Evolutionary conservation across 148 eudicot genomes (phyloP).

Genomic region (Rheum nobile): DNA sequence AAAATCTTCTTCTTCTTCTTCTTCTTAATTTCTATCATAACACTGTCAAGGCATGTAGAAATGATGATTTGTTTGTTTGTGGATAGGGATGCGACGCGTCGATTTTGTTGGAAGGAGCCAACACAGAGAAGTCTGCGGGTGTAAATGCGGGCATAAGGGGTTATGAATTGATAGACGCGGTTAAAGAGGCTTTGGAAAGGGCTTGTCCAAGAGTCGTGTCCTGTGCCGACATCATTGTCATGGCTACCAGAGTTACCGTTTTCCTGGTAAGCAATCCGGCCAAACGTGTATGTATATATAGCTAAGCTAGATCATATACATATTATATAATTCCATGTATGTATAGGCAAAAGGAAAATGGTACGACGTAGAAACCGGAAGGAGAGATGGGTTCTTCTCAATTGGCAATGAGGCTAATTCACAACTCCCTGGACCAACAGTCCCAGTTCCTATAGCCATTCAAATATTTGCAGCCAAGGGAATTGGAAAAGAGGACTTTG

Average conservation of each 20-base stretch:
- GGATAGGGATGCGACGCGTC: constrained; percentile 51
- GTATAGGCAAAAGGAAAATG: constrained; percentile 32
- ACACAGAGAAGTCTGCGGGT: neutral
- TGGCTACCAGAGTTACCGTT: neutral
- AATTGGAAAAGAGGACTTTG: constrained; percentile 25
- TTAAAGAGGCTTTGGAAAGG: neutral
- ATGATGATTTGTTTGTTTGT: no score
- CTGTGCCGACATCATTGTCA: neutral
- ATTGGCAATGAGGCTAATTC: constrained; percentile 17
- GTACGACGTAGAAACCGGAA: constrained; percentile 37
- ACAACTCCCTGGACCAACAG: constrained; percentile 31
- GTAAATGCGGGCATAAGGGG: neutral
- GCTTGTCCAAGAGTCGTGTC: neutral
- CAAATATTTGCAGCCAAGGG: constrained; percentile 23
- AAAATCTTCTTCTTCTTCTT: constrained; percentile 5
- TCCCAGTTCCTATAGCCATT: constrained; percentile 21
- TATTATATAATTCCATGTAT: neutral
- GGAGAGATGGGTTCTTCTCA: constrained; percentile 40
- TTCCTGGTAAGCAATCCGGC: neutral
- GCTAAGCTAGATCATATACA: neutral
- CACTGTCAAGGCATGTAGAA: no score
- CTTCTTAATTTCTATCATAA: no score
- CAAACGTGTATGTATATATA: neutral
- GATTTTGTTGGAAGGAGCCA: constrained; percentile 26
- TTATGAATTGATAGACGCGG: neutral